Evolutionary conservation across 352 stramenopile genomes (phyloP), one percentile per base, ranked within the genome.

Genomic region (Pythium phragmitis): DNA sequence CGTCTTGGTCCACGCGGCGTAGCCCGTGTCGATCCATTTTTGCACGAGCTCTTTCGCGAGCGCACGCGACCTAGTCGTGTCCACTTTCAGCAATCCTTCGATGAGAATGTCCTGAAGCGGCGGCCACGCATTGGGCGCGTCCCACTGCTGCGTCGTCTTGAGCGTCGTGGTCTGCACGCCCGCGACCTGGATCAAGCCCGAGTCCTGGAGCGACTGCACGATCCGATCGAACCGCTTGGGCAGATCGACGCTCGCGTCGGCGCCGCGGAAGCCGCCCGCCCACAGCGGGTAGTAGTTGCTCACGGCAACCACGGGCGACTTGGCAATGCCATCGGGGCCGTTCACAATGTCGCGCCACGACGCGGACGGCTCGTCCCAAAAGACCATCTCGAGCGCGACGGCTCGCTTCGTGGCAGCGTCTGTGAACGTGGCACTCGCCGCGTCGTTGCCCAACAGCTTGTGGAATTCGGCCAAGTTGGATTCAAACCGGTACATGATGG

Each of bases 71-170:
- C 88, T 73, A 0, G 55, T 63, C 1, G 72, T 79, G 58, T 87
- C 81, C 45, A 77, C 68, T 0, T 70, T 65, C 12, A 89, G 64
- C 57, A 97, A 71, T 2, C 87, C 89, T 76, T 93, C 82, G 14
- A 96, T 74, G 28, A 94, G 57, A 36, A 96, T 85, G 57, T 92
- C 77, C 59, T 96, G 85, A 61, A 92, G 73, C 0, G 89, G 89
- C 1, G 89, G 80, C 89, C 89, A 97, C 36, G 85, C 85, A 36
- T 96, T 96, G 0, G 89, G 89, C 23, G 84, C 75, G 47, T 92
- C 84, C 89, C 89, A 97, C 74, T 97, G 89, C 58, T 97, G 83
- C 0, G 86, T 87, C 16, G 88, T 91, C 50, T 78, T 78, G 14
- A 68, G 72, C 7, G 63, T 83, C 19, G 89, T 94, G 6, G 88